phyloP scores from a whole-genome alignment of 108 stramenopile species.

The Skeletonema potamos region DNA sequence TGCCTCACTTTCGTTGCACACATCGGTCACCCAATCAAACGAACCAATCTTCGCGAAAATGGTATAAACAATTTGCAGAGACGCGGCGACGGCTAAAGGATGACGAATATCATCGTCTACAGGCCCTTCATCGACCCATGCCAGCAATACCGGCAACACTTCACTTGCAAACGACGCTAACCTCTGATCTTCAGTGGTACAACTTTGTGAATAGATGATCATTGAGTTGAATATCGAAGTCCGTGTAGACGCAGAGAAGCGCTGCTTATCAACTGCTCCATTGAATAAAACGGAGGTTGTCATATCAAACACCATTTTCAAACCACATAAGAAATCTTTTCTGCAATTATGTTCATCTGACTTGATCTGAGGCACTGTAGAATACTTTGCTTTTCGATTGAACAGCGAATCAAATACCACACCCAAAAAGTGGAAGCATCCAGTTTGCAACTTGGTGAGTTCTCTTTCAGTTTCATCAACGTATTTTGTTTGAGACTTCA shows the following conservation, averaged over 20 bases:
- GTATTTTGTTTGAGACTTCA: not conserved
- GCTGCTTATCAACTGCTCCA: not conserved
- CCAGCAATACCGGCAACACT: slow-evolving; percentile 12
- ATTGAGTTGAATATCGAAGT: slow-evolving; percentile 28
- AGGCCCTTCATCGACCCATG: slow-evolving; percentile 4
- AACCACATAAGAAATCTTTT: not conserved
- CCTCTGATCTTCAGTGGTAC: slow-evolving; percentile 12
- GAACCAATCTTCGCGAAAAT: slow-evolving; percentile 22
- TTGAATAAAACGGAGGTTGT: slow-evolving; percentile 4
- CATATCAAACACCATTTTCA: slow-evolving; percentile 1
- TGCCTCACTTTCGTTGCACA: not conserved
- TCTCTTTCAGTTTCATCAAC: not conserved
- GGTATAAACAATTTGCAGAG: slow-evolving; percentile 29
- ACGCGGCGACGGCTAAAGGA: slow-evolving; percentile 26
- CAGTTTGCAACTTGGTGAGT: slow-evolving; percentile 29
- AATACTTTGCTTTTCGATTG: slow-evolving; percentile 3
- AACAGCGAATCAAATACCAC: slow-evolving; percentile 28
- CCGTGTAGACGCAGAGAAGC: slow-evolving; percentile 14
- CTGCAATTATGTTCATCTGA: not conserved
- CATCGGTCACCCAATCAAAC: slow-evolving; percentile 9
- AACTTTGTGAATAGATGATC: slow-evolving; percentile 18
- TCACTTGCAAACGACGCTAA: slow-evolving; percentile 19
- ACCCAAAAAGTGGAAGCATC: slow-evolving; percentile 30
- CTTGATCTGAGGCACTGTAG: not conserved
- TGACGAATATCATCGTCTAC: slow-evolving; percentile 18